phyloP scores from a whole-genome alignment of 2,329 filamentous ascomycete species.

The Aspergillus floridensis region DNA sequence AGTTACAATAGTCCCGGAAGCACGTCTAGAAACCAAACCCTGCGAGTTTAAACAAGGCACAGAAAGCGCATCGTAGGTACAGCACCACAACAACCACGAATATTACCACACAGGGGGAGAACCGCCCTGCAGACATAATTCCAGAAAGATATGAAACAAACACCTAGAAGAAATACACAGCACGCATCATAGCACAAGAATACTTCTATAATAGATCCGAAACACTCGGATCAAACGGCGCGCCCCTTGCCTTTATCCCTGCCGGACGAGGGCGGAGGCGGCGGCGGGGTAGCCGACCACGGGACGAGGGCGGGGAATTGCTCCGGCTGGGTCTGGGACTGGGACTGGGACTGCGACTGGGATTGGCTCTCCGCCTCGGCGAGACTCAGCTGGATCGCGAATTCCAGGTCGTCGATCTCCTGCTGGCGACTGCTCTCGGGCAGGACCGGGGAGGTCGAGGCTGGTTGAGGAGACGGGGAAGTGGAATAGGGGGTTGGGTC shows the following conservation, averaged over 20 bases:
- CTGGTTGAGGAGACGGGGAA: slow-evolving; percentile 17
- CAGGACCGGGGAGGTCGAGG: slow-evolving; percentile 14
- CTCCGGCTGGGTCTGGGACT: slow-evolving; percentile 3
- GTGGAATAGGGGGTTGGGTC: slow-evolving; percentile 24
- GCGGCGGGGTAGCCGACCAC: slow-evolving; percentile 12
- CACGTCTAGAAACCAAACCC: too few relatives aligned
- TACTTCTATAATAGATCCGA: neutral
- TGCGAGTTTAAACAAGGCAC: neutral
- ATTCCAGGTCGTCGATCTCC: slow-evolving; percentile 59
- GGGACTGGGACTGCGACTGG: slow-evolving; percentile 25
- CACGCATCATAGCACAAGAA: neutral
- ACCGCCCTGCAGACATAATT: neutral
- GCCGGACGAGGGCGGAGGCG: slow-evolving; percentile 23
- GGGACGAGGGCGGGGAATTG: slow-evolving; percentile 23
- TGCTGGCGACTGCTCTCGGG: slow-evolving; percentile 40
- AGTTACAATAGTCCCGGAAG: too few relatives aligned
- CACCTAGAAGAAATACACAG: neutral
- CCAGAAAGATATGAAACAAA: neutral
- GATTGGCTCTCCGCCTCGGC: slow-evolving; percentile 60
- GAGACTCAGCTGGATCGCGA: slow-evolving; percentile 61
- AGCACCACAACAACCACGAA: neutral
- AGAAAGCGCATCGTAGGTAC: neutral
- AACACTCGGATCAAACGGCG: slow-evolving; percentile 15
- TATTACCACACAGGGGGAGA: neutral
- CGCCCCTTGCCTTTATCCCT: slow-evolving; percentile 37